A percentile compares a stretch with the other conserved stretches of the same genome.
Conservation (phyloP, 1,139 yeast species). For the Yarrowia galli region DNA sequence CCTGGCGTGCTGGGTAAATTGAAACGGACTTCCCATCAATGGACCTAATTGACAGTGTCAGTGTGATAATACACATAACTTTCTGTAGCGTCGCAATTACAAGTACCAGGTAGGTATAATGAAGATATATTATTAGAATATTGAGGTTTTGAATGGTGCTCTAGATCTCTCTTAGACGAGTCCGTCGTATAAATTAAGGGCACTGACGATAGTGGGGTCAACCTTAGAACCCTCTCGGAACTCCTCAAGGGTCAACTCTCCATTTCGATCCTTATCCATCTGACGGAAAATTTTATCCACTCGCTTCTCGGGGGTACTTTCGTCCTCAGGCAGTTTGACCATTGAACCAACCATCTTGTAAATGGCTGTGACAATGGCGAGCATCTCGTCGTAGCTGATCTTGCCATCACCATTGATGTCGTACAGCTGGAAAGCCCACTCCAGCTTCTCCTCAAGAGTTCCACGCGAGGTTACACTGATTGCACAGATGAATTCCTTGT, state of each 20-base stretch:
- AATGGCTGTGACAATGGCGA: constrained; percentile 79
- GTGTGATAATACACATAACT: background rate
- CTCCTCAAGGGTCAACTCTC: constrained; percentile 77
- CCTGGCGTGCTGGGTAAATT: constrained; percentile 66
- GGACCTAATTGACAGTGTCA: background rate
- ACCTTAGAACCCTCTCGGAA: constrained; percentile 80
- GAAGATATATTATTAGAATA: constrained; percentile 5
- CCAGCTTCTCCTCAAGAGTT: constrained; percentile 79
- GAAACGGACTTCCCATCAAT: background rate
- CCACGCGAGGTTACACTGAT: constrained; percentile 91
- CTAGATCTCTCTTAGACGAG: constrained; percentile 46
- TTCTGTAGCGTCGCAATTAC: background rate
- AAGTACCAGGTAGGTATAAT: background rate
- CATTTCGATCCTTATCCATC: constrained; percentile 74
- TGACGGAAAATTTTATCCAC: constrained; percentile 79
- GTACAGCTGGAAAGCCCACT: constrained; percentile 82
- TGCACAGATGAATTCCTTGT: constrained; percentile 90
- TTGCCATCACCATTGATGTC: constrained; percentile 82
- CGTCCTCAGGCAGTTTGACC: constrained; percentile 92
- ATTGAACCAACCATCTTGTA: constrained; percentile 96
- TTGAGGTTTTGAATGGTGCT: background rate
- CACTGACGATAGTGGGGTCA: constrained; percentile 82
- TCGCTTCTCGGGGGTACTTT: constrained; percentile 87
- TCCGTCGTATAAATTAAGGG: constrained; percentile 72
- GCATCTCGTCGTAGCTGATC: constrained; percentile 77